Evolutionary conservation across 495 filamentous ascomycete genomes (phyloP).

Genomic region (Xylaria longipes): DNA sequence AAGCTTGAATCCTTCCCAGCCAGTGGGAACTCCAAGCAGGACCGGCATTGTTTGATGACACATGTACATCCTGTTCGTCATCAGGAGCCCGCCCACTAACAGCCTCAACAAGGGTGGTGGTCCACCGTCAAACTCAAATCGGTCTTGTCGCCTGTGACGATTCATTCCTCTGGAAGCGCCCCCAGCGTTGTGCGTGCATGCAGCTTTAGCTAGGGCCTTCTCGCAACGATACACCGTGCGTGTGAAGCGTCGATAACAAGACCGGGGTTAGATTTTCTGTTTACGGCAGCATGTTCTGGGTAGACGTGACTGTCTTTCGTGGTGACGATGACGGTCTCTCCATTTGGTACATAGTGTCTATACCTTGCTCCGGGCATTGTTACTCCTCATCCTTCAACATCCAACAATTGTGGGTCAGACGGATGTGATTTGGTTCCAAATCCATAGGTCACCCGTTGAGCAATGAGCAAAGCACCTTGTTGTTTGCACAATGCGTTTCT

Average conservation of each 20-base stretch:
- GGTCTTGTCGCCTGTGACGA: slow-evolving; percentile 3
- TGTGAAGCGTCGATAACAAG: background rate
- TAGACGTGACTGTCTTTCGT: background rate
- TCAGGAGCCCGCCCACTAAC: slow-evolving; percentile 13
- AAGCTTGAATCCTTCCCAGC: slow-evolving; percentile 41
- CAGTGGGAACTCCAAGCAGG: slow-evolving; percentile 20
- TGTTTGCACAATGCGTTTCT: slow-evolving; percentile 24
- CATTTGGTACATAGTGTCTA: background rate
- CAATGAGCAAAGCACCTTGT: background rate
- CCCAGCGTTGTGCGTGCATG: slow-evolving; percentile 8
- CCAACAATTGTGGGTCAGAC: slow-evolving; percentile 17
- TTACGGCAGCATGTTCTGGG: background rate
- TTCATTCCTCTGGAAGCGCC: background rate
- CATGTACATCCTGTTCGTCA: slow-evolving; percentile 26
- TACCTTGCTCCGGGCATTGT: slow-evolving; percentile 1
- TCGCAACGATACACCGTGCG: slow-evolving; percentile 11
- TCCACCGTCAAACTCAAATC: slow-evolving; percentile 21
- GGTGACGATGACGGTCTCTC: background rate
- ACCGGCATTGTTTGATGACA: slow-evolving; percentile 23
- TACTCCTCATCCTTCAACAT: background rate
- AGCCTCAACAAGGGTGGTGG: slow-evolving; percentile 19
- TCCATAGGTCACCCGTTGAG: slow-evolving; percentile 1
- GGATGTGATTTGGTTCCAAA: slow-evolving; percentile 5
- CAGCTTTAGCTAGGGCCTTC: background rate
- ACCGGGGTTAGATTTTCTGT: background rate